Conservation (phyloP, 495 filamentous ascomycete species). For the Penicilliopsis zonata region DNA sequence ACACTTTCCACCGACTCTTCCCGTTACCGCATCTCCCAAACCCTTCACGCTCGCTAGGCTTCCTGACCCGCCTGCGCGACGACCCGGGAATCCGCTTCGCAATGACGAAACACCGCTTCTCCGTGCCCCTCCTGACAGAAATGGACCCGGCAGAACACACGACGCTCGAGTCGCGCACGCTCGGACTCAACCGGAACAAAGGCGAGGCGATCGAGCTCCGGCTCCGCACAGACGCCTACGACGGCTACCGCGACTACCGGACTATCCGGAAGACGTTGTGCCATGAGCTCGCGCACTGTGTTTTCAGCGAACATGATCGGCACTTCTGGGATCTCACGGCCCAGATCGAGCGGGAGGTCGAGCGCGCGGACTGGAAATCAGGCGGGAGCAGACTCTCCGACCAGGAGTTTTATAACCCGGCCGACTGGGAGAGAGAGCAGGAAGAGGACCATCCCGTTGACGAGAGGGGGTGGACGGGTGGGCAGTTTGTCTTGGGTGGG, state of each 20-base stretch:
- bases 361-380: slow-evolving; percentile 57
- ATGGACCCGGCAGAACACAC: slow-evolving; percentile 88
- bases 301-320: slow-evolving; percentile 68
- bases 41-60: slow-evolving; percentile 51
- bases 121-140: slow-evolving; percentile 80
- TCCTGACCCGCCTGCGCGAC: slow-evolving; percentile 62
- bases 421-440: slow-evolving; percentile 34
- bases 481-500: slow-evolving; percentile 72
- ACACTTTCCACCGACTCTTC: slow-evolving; percentile 71
- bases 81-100: slow-evolving; percentile 76
- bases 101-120: slow-evolving; percentile 77
- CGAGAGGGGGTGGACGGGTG: slow-evolving; percentile 78
- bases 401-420: slow-evolving; percentile 60
- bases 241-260: slow-evolving; percentile 86
- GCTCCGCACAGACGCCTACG: slow-evolving; percentile 82
- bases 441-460: slow-evolving; percentile 50
- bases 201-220: slow-evolving; percentile 89
- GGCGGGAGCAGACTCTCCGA: slow-evolving; percentile 53
- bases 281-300: slow-evolving; percentile 92
- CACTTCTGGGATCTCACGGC: slow-evolving; percentile 81
- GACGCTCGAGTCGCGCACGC: slow-evolving; percentile 61
- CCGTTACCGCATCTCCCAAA: slow-evolving; percentile 72
- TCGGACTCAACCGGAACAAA: slow-evolving; percentile 78
- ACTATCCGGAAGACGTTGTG: slow-evolving; percentile 85
- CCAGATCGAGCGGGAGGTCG: slow-evolving; percentile 81